These are phyloP conservation scores for Pichia cactophila DNA, from an alignment of 1,139 yeast species.

Conservation along the genomic window DNA sequence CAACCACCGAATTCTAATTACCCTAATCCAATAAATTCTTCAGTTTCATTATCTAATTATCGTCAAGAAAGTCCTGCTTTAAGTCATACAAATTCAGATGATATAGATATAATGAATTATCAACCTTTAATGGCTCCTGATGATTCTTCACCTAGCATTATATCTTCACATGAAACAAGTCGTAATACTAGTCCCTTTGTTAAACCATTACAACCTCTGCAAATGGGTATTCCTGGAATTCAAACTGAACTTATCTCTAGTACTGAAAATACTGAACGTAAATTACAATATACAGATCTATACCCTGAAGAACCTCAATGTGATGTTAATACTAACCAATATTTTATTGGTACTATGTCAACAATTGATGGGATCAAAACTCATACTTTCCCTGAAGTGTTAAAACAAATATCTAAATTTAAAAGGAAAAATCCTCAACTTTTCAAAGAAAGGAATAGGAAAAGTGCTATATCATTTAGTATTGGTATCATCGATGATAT, in stretches of 20 bases:
- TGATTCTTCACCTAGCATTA: not conserved
- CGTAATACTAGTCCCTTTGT: slow-evolving; percentile 6
- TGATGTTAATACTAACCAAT: slow-evolving; percentile 51
- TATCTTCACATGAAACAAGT: not conserved
- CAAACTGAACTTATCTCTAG: not conserved
- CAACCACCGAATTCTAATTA: not conserved
- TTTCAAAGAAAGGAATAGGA: slow-evolving; percentile 34
- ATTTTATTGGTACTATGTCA: slow-evolving; percentile 44
- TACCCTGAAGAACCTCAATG: slow-evolving; percentile 28
- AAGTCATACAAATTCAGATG: slow-evolving; percentile 21
- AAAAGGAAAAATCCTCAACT: slow-evolving; percentile 36
- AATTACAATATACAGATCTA: slow-evolving; percentile 3
- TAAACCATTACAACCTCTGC: slow-evolving; percentile 11
- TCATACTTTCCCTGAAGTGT: slow-evolving; percentile 48
- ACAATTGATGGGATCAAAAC: slow-evolving; percentile 26
- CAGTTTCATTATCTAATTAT: not conserved
- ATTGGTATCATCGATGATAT: slow-evolving; percentile 41
- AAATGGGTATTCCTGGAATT: slow-evolving; percentile 2
- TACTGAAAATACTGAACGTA: not conserved
- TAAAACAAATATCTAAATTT: slow-evolving; percentile 41
- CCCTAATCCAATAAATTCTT: not conserved
- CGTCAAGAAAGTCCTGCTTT: slow-evolving; percentile 22
- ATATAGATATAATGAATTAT: slow-evolving; percentile 18
- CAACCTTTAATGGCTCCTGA: slow-evolving; percentile 19
- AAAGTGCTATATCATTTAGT: slow-evolving; percentile 46